Conservation (phyloP, 1,139 yeast species). For the Candida sanyaensis region DNA sequence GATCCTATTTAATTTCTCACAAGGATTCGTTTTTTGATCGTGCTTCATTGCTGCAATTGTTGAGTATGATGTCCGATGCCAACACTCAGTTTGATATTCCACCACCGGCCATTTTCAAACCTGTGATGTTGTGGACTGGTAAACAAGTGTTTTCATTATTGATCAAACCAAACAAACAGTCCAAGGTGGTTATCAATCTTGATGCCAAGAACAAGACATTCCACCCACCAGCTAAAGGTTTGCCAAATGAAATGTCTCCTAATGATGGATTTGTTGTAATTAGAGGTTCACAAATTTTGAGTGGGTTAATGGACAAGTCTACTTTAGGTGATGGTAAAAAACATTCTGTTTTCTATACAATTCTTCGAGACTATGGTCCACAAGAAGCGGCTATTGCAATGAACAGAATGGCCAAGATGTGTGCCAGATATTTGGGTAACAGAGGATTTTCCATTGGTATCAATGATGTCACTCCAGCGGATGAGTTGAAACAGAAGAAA, state of each 20-base stretch:
- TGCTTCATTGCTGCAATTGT: constrained; percentile 76
- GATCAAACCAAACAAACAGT: constrained; percentile 75
- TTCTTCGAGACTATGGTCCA: constrained; percentile 92
- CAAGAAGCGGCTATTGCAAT: constrained; percentile 93
- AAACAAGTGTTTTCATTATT: constrained; percentile 89
- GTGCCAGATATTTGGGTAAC: constrained; percentile 93
- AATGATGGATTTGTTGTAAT: constrained; percentile 94
- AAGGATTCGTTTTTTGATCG: constrained; percentile 93
- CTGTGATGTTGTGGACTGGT: constrained; percentile 93
- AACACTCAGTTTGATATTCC: constrained; percentile 86
- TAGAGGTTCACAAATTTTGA: constrained; percentile 82
- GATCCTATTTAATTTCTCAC: constrained; percentile 87
- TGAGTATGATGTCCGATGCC: constrained; percentile 97
- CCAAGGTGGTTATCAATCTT: constrained; percentile 82
- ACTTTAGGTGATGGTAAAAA: constrained; percentile 97
- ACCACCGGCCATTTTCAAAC: constrained; percentile 91
- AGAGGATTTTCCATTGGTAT: constrained; percentile 98
- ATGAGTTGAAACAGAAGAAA: constrained; percentile 71
- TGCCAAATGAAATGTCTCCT: constrained; percentile 94
- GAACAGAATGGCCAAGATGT: constrained; percentile 98
- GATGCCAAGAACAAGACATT: constrained; percentile 95
- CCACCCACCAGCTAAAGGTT: constrained; percentile 63
- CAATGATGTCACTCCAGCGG: constrained; percentile 94
- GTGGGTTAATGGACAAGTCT: constrained; percentile 97
- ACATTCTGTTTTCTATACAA: constrained; percentile 94